A percentile compares a stretch with the other conserved stretches of the same genome.
These are phyloP conservation scores for Magnolia officinalis DNA, from an alignment of 164 flowering plant genomes.

Conservation along the genomic window DNA sequence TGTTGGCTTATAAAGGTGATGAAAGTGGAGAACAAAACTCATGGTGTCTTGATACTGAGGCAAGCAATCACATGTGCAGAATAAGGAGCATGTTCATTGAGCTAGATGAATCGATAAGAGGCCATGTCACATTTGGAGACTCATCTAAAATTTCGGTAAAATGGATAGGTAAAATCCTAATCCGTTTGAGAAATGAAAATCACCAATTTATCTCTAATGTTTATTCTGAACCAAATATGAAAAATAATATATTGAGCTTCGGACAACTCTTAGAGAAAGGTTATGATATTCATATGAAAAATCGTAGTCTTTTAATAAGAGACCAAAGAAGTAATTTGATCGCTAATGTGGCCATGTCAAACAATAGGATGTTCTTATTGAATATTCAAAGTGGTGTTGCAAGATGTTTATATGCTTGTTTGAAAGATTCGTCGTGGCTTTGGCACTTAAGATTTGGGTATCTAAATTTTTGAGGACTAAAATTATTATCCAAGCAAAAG, in stretches of 20 bases:
- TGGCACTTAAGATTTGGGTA: neutral
- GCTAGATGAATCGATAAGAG: neutral
- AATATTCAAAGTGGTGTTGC: neutral
- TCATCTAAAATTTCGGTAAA: neutral
- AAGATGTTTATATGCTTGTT: neutral
- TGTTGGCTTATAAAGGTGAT: neutral
- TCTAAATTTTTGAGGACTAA: neutral
- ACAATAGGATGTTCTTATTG: neutral
- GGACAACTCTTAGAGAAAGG: neutral
- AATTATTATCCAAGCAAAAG: neutral
- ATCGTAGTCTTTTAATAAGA: neutral
- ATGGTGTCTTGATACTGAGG: neutral
- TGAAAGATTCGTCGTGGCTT: neutral
- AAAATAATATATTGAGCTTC: neutral
- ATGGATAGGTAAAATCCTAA: neutral
- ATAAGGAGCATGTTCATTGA: neutral
- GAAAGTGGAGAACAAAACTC: neutral
- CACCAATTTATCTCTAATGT: neutral
- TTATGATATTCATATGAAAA: neutral
- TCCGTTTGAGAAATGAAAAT: neutral
- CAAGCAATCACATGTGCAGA: neutral
- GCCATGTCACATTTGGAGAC: neutral
- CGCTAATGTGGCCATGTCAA: too few species aligned
- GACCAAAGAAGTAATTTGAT: too few species aligned
- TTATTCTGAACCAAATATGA: neutral